Evolutionary conservation across 1,139 yeast species (phyloP), one percentile per base, ranked within the genome.

Genomic region (Pneumocystis oryctolagi): DNA sequence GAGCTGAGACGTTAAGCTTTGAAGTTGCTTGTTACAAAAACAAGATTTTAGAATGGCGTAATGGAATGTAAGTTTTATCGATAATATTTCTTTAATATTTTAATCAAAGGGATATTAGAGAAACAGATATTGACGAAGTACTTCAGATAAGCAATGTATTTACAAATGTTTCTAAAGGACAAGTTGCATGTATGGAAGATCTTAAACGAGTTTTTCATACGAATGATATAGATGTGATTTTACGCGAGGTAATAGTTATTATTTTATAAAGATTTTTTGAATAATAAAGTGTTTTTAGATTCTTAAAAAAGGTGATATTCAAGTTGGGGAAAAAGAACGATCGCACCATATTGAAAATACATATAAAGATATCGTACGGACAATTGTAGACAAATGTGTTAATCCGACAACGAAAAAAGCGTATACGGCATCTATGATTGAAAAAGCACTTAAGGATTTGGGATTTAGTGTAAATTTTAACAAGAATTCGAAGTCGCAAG

Each of bases 21-120:
- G 98, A 92, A 74, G 82, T 94, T 60, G 98, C 97, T 0, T 92
- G 98, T 72, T 92, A 92, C 73, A 97, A 89, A 71, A 92, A 92
- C 71, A 92, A 94, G 72, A 97, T 92, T 14, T 97, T 90, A 72
- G 98, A 92, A 74, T 92, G 92, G 84, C 79, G 97, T 69, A 81
- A 82, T 72, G 89, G 85, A 72, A 85, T 84, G 75, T 79, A 70
- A 65, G 78, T 71, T 6, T 16, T 20, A 5, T 12, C 2, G 5
- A 9, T 20, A 25, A 14, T 30, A 28, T 56, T 14, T 55, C 6
- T 14, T 37, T 8, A 9, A 40, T 42, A 25, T 58, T n/a, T 61
- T 56, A 61, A 47, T 30, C 16, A 34, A 35, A 39, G 25, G 14
- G 60, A 56, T 30, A 61, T 62, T 42, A 76, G 78, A 12, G 98